Conservation (phyloP, 371 early-diverging fungal species). For the Nosema granulosis region DNA sequence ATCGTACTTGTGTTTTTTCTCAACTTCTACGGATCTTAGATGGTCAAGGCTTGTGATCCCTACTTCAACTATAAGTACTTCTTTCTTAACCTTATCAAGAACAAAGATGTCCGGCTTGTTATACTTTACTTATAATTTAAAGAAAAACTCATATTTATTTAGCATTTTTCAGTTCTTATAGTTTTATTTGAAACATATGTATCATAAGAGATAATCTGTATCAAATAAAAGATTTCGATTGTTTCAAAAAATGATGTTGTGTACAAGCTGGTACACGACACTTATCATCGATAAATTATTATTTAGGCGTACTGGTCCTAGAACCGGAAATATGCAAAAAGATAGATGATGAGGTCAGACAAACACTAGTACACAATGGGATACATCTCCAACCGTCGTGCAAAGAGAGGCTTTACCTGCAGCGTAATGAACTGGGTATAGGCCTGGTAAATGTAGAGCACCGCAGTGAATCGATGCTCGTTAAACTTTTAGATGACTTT, state of each 20-base stretch:
- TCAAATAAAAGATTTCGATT: too few species aligned
- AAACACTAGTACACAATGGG: background rate
- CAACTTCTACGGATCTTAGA: background rate
- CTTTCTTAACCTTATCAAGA: background rate
- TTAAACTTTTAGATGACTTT: background rate
- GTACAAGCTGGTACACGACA: too few species aligned
- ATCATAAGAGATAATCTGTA: too few species aligned
- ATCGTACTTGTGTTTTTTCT: background rate
- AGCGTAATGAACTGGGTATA: background rate
- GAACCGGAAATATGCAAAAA: background rate
- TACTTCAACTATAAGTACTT: background rate
- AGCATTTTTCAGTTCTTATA: too few species aligned
- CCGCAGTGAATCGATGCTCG: background rate
- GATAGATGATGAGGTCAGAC: background rate
- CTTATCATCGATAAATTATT: conserved; percentile 2
- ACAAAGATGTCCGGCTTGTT: conserved; percentile 11
- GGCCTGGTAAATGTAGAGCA: background rate
- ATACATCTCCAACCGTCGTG: background rate
- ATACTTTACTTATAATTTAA: too few species aligned
- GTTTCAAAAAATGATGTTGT: too few species aligned
- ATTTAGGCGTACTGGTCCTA: background rate
- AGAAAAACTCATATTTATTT: too few species aligned
- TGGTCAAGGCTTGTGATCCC: background rate
- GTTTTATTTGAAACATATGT: too few species aligned
- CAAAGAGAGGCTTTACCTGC: background rate